Evolutionary conservation across 1,139 yeast genomes (phyloP).

Genomic region (Diutina siamensis): DNA sequence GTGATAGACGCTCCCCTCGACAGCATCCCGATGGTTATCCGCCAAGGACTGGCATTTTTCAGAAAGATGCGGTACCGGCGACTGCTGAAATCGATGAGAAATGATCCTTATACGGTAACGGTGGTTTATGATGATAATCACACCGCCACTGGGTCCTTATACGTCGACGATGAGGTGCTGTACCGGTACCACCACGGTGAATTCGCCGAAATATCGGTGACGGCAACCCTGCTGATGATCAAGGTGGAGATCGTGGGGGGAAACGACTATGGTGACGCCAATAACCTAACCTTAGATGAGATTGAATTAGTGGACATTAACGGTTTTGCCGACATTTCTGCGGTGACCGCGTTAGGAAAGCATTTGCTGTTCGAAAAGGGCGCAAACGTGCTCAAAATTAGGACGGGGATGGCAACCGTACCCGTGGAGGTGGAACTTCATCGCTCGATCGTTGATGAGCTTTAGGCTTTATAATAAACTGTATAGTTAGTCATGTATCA

Average conservation of each 20-base stretch:
- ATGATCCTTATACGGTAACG: constrained; percentile 76
- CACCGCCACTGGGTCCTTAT: constrained; percentile 45
- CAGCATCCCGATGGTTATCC: constrained; percentile 60
- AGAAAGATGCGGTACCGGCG: constrained; percentile 70
- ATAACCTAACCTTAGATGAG: background rate
- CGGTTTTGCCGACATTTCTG: background rate
- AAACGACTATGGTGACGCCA: background rate
- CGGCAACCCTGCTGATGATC: background rate
- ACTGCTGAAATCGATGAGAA: constrained; percentile 60
- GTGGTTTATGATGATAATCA: constrained; percentile 45
- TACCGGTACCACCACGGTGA: constrained; percentile 44
- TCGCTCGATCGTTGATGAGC: background rate
- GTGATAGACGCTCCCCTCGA: constrained; percentile 33
- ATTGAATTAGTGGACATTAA: background rate
- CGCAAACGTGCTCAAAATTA: background rate
- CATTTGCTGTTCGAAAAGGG: background rate
- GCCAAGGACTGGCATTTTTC: constrained; percentile 68
- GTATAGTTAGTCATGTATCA: too few species aligned
- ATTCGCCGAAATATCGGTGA: constrained; percentile 12
- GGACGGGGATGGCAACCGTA: background rate
- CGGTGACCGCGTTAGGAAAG: background rate
- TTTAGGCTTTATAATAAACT: background rate
- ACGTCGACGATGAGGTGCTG: constrained; percentile 78
- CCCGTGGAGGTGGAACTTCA: background rate
- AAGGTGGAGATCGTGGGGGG: background rate